Evolutionary conservation across 2,329 filamentous ascomycete species (phyloP).

Genomic region (Pyrenophora teres): DNA sequence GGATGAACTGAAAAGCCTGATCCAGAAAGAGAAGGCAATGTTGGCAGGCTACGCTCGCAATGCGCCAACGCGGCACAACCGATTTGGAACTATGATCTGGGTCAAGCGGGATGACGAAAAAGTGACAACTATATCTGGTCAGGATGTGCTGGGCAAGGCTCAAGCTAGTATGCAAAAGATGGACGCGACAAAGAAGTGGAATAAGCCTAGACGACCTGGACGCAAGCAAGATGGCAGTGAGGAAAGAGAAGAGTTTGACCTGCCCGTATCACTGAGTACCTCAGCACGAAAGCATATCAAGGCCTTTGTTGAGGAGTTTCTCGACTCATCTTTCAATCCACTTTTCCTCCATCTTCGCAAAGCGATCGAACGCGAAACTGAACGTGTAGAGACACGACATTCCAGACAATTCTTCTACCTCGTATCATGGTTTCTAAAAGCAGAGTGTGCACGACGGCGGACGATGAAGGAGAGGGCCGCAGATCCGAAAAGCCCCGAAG

Average conservation of each 20-base stretch:
- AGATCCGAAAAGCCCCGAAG: constrained; percentile 48
- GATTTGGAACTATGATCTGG: constrained; percentile 98
- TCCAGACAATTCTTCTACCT: constrained; percentile 89
- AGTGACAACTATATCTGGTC: constrained; percentile 84
- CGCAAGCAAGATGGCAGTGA: constrained; percentile 48
- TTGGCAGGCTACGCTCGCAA: constrained; percentile 74
- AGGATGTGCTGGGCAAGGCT: constrained; percentile 77
- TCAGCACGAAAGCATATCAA: constrained; percentile 77
- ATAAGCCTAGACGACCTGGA: constrained; percentile 68
- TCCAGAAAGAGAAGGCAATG: constrained; percentile 85
- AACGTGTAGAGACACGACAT: constrained; percentile 78
- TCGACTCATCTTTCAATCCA: constrained; percentile 95
- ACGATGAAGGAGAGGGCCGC: constrained; percentile 58
- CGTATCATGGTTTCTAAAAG: constrained; percentile 88
- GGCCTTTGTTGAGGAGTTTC: constrained; percentile 86
- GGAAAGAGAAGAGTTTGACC: constrained; percentile 69
- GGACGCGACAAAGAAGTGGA: constrained; percentile 88
- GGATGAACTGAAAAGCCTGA: constrained; percentile 72
- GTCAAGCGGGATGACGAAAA: constrained; percentile 85
- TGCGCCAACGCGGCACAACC: constrained; percentile 84
- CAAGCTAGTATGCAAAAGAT: constrained; percentile 80
- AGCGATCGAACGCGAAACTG: constrained; percentile 86
- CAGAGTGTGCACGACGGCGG: constrained; percentile 74
- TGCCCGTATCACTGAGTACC: constrained; percentile 69
- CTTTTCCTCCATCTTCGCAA: constrained; percentile 80